Conservation (phyloP, 306 rosid species). For the Elaeagnus macrophylla region DNA sequence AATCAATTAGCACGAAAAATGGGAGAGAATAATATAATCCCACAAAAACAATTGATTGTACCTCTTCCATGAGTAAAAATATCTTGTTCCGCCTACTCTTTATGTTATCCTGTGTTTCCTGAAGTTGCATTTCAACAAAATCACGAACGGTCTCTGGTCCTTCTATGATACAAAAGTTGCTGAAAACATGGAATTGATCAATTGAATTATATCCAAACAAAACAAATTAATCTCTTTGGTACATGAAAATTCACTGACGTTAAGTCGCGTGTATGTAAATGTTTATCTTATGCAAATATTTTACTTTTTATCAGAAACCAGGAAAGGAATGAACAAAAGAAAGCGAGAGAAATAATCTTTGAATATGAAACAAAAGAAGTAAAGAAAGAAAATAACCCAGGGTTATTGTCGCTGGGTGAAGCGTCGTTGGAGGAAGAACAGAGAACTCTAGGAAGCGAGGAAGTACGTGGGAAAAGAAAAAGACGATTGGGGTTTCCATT, state of each 20-base stretch:
- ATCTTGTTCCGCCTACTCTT: conserved; percentile 81
- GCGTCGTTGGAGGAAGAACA: conserved; percentile 57
- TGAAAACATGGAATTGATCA: conserved; percentile 6
- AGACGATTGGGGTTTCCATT: conserved; percentile 19
- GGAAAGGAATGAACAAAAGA: not conserved
- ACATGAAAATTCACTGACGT: not conserved
- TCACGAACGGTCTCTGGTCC: conserved; percentile 97
- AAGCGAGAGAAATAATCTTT: not conserved
- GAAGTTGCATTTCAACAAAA: conserved; percentile 80
- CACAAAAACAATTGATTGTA: not conserved
- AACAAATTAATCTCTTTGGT: not conserved
- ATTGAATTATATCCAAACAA: not conserved
- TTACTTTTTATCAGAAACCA: conserved; percentile 9
- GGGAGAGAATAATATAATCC: not conserved
- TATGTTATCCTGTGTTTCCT: conserved; percentile 83
- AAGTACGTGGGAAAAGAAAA: conserved; percentile 18
- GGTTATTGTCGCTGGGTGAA: conserved; percentile 35
- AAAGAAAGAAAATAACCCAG: conserved; percentile 31
- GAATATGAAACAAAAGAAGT: not conserved
- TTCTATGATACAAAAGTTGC: conserved; percentile 89
- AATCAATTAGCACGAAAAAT: conserved; percentile 2
- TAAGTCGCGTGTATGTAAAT: not conserved
- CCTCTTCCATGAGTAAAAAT: conserved; percentile 98
- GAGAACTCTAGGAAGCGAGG: conserved; percentile 19
- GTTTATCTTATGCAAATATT: not conserved